A percentile compares a stretch with the other conserved stretches of the same genome.
phyloP scores from a whole-genome alignment of 2,329 filamentous ascomycete genomes.

The Dendrostoma leiphaemia region DNA sequence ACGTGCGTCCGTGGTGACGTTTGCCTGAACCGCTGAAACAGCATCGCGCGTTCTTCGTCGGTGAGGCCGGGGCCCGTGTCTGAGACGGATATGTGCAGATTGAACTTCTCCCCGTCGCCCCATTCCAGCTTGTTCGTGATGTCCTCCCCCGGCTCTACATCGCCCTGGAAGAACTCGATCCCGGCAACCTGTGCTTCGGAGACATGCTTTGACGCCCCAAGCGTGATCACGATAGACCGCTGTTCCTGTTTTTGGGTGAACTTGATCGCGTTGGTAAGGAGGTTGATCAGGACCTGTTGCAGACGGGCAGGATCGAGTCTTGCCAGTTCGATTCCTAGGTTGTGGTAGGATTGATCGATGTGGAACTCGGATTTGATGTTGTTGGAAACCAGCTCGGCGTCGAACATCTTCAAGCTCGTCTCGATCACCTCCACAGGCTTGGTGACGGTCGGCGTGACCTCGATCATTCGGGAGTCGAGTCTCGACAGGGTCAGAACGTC shows the following conservation, averaged over 20 bases:
- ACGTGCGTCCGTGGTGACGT: conserved; percentile 74
- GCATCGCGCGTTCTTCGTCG: conserved; percentile 66
- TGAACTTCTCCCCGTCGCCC: conserved; percentile 69
- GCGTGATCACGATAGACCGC: conserved; percentile 59
- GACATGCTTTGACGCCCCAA: conserved; percentile 60
- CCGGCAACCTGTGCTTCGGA: conserved; percentile 38
- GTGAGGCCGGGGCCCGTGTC: conserved; percentile 73
- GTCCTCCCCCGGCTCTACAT: conserved; percentile 39
- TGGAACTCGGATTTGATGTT: conserved; percentile 69
- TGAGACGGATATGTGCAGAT: conserved; percentile 68
- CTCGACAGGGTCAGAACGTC: conserved; percentile 73
- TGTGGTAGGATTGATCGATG: conserved; percentile 65
- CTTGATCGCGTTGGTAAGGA: conserved; percentile 68
- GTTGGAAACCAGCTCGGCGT: conserved; percentile 69
- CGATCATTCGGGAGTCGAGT: conserved; percentile 71
- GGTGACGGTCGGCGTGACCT: conserved; percentile 68
- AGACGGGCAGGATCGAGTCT: conserved; percentile 73
- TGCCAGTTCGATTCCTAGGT: conserved; percentile 67
- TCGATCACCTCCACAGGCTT: conserved; percentile 66
- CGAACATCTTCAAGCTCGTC: conserved; percentile 74
- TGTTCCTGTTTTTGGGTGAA: conserved; percentile 61
- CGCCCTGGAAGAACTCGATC: conserved; percentile 46
- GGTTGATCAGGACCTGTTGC: conserved; percentile 73
- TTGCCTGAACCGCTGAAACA: conserved; percentile 79
- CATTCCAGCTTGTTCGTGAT: conserved; percentile 60